These are phyloP conservation scores for Tephrocybe rancida DNA, from an alignment of 768 basidiomycete species.

Conservation along the genomic window DNA sequence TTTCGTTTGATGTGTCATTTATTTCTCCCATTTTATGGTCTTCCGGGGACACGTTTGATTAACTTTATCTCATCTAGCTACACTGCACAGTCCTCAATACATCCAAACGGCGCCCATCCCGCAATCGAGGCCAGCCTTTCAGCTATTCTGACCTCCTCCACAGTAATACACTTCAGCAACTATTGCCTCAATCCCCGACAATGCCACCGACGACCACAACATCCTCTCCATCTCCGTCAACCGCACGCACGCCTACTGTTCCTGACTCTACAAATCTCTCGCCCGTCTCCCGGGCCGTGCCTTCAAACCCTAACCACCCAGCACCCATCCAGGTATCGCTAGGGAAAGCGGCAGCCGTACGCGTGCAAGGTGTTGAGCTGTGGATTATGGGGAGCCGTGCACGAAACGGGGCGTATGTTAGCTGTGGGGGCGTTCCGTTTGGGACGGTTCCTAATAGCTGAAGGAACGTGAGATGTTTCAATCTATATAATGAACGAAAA, in stretches of 20 bases:
- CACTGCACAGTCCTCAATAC: conserved; percentile 24
- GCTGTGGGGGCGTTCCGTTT: conserved; percentile 2
- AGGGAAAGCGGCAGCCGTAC: not conserved
- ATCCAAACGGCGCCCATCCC: conserved; percentile 15
- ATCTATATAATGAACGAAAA: too few relatives aligned
- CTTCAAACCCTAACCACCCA: not conserved
- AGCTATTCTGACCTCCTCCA: conserved; percentile 20
- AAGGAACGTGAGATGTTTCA: too few relatives aligned
- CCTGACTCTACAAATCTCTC: not conserved
- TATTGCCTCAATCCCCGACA: too few relatives aligned
- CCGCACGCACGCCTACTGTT: not conserved
- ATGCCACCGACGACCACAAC: too few relatives aligned
- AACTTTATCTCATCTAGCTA: conserved; percentile 29
- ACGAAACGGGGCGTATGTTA: conserved; percentile 1
- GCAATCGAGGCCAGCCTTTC: conserved; percentile 16
- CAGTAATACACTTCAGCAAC: not conserved
- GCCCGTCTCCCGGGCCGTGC: not conserved
- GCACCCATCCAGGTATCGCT: not conserved
- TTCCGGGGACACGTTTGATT: too few relatives aligned
- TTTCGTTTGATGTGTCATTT: not conserved
- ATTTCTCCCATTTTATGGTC: not conserved
- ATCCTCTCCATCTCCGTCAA: too few relatives aligned
- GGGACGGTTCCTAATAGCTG: too few relatives aligned
- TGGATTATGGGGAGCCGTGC: conserved; percentile 8
- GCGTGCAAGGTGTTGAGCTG: not conserved